phyloP scores from a whole-genome alignment of 2,329 filamentous ascomycete genomes.

The Cladosporium sphaerospermum region DNA sequence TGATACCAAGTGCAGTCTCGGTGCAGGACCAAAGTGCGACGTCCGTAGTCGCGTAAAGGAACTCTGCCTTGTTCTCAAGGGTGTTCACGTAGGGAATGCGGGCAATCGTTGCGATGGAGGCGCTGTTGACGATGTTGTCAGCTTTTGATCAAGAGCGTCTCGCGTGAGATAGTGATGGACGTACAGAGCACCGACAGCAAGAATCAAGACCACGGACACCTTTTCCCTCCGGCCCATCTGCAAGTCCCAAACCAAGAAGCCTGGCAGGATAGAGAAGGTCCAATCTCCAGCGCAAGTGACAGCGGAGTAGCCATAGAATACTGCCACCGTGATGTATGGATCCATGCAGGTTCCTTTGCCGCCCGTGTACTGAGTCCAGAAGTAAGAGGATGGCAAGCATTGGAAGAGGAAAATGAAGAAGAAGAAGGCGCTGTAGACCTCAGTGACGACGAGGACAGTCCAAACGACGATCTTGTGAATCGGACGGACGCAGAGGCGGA shows the following conservation, averaged over 20 bases:
- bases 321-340: conserved; percentile 7
- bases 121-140: conserved; percentile 6
- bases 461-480: conserved; percentile 13
- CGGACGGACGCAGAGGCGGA: conserved; percentile 13
- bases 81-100: conserved; percentile 15
- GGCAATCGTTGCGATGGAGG: conserved; percentile 16
- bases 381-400: conserved; percentile 15
- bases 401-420: conserved; percentile 19
- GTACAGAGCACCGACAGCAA: conserved; percentile 27
- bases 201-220: conserved; percentile 26
- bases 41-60: conserved; percentile 14
- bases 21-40: conserved; percentile 17
- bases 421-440: conserved; percentile 15
- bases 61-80: conserved; percentile 12
- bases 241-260: conserved; percentile 26
- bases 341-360: conserved; percentile 13
- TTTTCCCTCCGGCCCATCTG: conserved; percentile 26
- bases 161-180: neutral
- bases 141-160: neutral
- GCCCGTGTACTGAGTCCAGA: conserved; percentile 16
- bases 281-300: conserved; percentile 16
- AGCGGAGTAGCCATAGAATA: conserved; percentile 15
- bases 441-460: conserved; percentile 13
- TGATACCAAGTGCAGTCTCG: conserved; percentile 15
- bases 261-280: conserved; percentile 23